Percentiles rank a stretch among this genome's conserved stretches.
These are phyloP conservation scores for Aspergillus coremiiformis DNA, from an alignment of 495 filamentous ascomycete species.

Conservation along the genomic window DNA sequence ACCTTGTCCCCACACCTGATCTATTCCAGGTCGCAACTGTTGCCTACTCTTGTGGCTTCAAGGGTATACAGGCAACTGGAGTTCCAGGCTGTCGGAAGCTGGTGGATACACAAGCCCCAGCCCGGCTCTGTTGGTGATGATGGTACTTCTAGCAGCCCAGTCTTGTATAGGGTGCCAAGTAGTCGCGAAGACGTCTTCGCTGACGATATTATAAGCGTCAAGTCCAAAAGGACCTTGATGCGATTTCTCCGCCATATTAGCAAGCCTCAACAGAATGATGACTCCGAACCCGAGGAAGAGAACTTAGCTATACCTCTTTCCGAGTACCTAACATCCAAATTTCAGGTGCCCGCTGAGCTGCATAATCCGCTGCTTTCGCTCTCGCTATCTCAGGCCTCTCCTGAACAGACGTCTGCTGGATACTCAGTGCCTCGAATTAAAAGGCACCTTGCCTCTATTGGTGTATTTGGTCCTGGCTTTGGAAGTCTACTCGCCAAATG, in stretches of 20 bases:
- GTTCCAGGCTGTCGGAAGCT: slow-evolving; percentile 89
- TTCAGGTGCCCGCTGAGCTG: slow-evolving; percentile 63
- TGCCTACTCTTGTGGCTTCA: slow-evolving; percentile 75
- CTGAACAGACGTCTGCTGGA: slow-evolving; percentile 51
- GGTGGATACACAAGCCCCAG: slow-evolving; percentile 60
- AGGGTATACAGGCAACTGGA: slow-evolving; percentile 83
- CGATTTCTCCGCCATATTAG: slow-evolving; percentile 68
- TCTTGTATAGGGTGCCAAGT: slow-evolving; percentile 61
- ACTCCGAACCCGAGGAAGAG: slow-evolving; percentile 22
- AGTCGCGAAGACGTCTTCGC: slow-evolving; percentile 83
- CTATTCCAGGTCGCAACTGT: slow-evolving; percentile 69
- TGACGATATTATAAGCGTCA: slow-evolving; percentile 60
- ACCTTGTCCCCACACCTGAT: slow-evolving; percentile 81
- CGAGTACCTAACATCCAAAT: slow-evolving; percentile 59
- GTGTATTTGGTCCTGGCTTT: slow-evolving; percentile 79
- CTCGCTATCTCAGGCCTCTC: slow-evolving; percentile 58
- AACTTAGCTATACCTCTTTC: slow-evolving; percentile 44
- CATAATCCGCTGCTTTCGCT: slow-evolving; percentile 70
- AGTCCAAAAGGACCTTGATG: slow-evolving; percentile 76
- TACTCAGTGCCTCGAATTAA: slow-evolving; percentile 62
- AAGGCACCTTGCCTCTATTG: slow-evolving; percentile 79
- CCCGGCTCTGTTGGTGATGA: neutral
- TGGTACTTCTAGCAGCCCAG: neutral
- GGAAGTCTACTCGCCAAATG: slow-evolving; percentile 82
- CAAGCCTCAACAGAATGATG: slow-evolving; percentile 25